phyloP scores from a whole-genome alignment of 257 asterid species.

The Cynanchum wilfordii region DNA sequence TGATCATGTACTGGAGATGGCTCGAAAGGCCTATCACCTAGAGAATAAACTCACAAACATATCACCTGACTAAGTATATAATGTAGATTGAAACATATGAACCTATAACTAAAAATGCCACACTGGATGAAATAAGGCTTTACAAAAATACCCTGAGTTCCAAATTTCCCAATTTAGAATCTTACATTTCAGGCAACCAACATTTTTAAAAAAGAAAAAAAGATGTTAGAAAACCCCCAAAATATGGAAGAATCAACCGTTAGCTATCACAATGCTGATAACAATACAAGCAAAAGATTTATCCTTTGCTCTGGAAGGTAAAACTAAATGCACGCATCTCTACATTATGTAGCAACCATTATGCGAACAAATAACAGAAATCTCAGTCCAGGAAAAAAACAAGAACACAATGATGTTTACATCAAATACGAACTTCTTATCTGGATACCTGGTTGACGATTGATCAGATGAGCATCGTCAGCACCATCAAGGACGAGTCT shows the following conservation, averaged over 20 bases:
- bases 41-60: conserved; percentile 4
- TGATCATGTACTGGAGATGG: conserved; percentile 9
- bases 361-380: background rate
- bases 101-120: background rate
- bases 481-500: conserved; percentile 49
- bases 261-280: background rate
- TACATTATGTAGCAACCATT: background rate
- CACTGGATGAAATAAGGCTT: background rate
- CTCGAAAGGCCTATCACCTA: conserved; percentile 28
- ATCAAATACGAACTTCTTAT: background rate
- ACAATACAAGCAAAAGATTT: background rate
- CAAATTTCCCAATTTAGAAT: background rate
- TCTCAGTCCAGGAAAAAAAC: background rate
- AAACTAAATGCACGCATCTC: background rate
- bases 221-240: background rate
- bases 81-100: background rate
- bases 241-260: background rate
- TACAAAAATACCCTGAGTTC: background rate
- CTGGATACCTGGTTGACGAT: conserved; percentile 38
- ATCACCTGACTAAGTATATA: background rate
- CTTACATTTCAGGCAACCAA: background rate
- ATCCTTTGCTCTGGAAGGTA: background rate
- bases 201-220: no score
- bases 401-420: background rate
- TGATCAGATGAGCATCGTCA: conserved; percentile 41